phyloP scores from a whole-genome alignment of 2,329 filamentous ascomycete species.

The Septoria petroselini region DNA sequence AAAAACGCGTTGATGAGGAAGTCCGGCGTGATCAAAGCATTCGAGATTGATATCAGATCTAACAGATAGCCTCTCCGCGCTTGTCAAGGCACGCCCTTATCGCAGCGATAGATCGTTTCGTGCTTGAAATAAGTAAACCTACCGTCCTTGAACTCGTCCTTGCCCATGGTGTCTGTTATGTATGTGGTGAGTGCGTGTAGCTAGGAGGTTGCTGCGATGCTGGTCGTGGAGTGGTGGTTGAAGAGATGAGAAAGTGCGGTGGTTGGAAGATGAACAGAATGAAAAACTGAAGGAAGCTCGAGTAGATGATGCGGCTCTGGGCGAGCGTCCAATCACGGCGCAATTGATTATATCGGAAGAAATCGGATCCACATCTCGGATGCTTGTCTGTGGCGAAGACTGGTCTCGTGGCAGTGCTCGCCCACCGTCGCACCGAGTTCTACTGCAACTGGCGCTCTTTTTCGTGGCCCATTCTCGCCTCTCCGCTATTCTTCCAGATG shows the following conservation, averaged over 20 bases:
- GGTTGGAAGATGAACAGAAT: slow-evolving; percentile 1
- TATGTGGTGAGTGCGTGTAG: not conserved
- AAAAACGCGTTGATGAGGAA: no score
- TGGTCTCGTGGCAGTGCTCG: no score
- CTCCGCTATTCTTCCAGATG: no score
- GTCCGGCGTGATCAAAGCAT: no score
- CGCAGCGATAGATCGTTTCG: not conserved
- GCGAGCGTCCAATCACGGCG: no score
- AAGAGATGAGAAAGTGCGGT: not conserved
- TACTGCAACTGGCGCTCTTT: no score
- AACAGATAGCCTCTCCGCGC: not conserved
- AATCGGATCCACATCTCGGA: no score
- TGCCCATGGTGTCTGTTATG: slow-evolving; percentile 38
- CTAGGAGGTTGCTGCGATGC: not conserved
- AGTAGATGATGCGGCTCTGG: not conserved
- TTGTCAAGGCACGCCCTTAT: not conserved
- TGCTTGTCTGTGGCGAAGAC: no score
- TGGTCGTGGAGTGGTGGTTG: not conserved
- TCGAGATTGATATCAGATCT: no score
- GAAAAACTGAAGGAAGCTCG: not conserved
- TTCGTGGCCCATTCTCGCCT: no score
- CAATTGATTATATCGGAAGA: no score
- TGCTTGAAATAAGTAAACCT: slow-evolving; percentile 25
- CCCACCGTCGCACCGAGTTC: no score
- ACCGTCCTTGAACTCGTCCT: slow-evolving; percentile 40